Evolutionary conservation across 1,284 basidiomycete species (phyloP), one percentile per base, ranked within the genome.

Genomic region (Trichosporon sp.): DNA sequence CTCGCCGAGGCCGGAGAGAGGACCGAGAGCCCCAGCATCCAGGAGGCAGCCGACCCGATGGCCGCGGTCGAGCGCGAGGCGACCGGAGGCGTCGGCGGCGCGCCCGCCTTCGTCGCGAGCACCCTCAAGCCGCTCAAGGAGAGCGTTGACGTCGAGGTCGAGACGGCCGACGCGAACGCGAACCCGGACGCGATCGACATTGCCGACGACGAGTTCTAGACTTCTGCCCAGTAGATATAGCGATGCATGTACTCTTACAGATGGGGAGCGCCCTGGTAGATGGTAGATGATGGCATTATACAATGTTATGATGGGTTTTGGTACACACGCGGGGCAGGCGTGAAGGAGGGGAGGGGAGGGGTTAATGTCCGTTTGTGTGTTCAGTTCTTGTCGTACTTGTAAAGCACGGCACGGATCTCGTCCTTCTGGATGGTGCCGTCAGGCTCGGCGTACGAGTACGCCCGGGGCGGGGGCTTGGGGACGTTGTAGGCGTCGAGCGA

Each of bases 61-160:
- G 87, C 85, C 6, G 82, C 82, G 12, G 81, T 85, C 70, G 86
- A 84, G 62, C 84, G 87, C 44, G 86, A 87, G 68, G 86, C 85
- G 25, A 65, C 65, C 8, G 73, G 70, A 18, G 72, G 71, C 70
- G 87, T 85, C 15, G 77, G 73, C 23, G 73, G 70, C 21, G 77
- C 75, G 2, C 88, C 88, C 7, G 85, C 87, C 51, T 92, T 91
- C 75, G 89, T 91, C 35, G 87, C 89, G 72, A 88, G 89, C 25
- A 89, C 79, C 7, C 68, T 80, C 75, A 73, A 64, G 70, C 65
- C 69, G 72, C 72, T 69, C 65, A 60, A 60, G 66, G 75, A 29
- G 73, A 74, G 58, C 75, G 79, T 23, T 76, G 74, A 69, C 25
- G 74, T 47, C 13, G 76, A 72, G 8, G 76, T 62, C 5, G 34